Percentiles rank a stretch among this genome's conserved stretches.
phyloP scores from a whole-genome alignment of 2,329 filamentous ascomycete genomes.

The Colletotrichum godetiae region DNA sequence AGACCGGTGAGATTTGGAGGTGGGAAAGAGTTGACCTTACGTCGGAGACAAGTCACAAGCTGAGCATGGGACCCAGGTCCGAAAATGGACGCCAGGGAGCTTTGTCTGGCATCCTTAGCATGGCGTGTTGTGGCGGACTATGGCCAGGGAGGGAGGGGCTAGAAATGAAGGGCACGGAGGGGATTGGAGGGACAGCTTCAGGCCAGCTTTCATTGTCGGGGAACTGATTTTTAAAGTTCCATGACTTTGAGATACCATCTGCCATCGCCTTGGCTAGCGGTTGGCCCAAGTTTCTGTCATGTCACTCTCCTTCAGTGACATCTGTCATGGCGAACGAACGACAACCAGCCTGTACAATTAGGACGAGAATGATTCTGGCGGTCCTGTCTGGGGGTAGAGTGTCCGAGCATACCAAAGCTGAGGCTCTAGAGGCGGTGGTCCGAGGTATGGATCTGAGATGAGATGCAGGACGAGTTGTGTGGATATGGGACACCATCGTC shows the following conservation, averaged over 20 bases:
- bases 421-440: constrained; percentile 4
- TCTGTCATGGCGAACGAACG: neutral
- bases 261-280: neutral
- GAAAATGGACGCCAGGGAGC: constrained; percentile 1
- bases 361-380: neutral
- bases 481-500: neutral
- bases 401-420: neutral
- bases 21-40: neutral
- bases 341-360: neutral
- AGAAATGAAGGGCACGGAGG: neutral
- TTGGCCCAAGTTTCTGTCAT: neutral
- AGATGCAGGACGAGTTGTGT: neutral
- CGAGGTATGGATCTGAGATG: neutral
- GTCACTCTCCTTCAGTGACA: neutral
- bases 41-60: constrained; percentile 7
- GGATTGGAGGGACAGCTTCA: neutral
- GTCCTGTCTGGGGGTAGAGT: neutral
- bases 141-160: neutral
- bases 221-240: neutral
- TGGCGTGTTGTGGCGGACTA: constrained; percentile 1
- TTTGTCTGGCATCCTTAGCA: neutral
- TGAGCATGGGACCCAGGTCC: constrained; percentile 12
- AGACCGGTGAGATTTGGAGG: neutral
- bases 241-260: neutral
- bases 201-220: neutral